Conservation (phyloP, 495 filamentous ascomycete genomes). For the Pyrenula aspistea region DNA sequence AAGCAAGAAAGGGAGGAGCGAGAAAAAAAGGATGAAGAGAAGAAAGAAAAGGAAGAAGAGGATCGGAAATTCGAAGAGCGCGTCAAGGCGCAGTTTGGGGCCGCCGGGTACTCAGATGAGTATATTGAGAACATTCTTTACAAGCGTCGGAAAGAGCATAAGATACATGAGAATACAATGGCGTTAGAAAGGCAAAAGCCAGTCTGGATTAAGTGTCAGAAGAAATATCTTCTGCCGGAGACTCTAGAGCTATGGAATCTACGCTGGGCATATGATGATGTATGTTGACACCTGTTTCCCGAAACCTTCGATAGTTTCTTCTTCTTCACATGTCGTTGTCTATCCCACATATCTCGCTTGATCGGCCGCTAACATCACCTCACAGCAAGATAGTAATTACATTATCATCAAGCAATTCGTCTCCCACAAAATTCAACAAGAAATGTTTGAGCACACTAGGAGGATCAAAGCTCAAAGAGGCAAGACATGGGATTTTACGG, state of each 20-base stretch:
- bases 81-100: conserved; percentile 19
- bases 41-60: conserved; percentile 25
- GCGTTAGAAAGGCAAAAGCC: conserved; percentile 26
- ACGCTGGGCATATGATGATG: conserved; percentile 40
- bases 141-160: conserved; percentile 40
- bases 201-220: conserved; percentile 42
- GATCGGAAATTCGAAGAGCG: conserved; percentile 36
- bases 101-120: conserved; percentile 23
- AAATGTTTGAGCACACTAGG: conserved; percentile 60
- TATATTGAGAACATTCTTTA: conserved; percentile 45
- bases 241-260: conserved; percentile 32
- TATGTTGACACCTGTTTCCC: conserved; percentile 12
- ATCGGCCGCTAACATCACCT: too few species aligned
- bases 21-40: conserved; percentile 36
- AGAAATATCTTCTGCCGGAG: conserved; percentile 36
- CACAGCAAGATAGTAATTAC: conserved; percentile 48
- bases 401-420: conserved; percentile 70
- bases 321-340: too few species aligned
- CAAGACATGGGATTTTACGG: too few species aligned
- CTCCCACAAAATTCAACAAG: conserved; percentile 55
- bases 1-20: conserved; percentile 26
- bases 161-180: conserved; percentile 32
- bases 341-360: too few species aligned
- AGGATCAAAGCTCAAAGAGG: conserved; percentile 48
- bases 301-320: too few species aligned